phyloP scores from a whole-genome alignment of 306 rosid genomes.

The Vicia faba region DNA sequence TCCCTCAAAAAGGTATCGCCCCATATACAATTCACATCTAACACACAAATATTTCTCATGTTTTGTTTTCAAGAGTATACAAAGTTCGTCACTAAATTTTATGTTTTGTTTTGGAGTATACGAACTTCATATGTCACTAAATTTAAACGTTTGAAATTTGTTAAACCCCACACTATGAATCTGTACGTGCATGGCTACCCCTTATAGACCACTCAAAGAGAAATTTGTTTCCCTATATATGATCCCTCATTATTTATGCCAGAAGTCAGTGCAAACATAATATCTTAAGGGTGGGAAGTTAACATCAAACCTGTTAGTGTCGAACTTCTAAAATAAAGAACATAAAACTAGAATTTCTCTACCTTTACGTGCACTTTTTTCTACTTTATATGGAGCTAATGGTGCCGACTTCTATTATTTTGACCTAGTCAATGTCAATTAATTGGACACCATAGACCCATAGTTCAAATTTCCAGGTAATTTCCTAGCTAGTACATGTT shows the following conservation, averaged over 20 bases:
- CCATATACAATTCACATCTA: too few species aligned
- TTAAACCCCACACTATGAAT: neutral
- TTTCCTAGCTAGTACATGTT: neutral
- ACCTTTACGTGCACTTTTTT: too few species aligned
- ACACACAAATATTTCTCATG: too few species aligned
- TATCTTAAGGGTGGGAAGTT: constrained; percentile 18
- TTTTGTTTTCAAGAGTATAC: too few species aligned
- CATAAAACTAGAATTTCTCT: too few species aligned
- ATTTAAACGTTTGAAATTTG: neutral
- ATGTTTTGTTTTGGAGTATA: too few species aligned
- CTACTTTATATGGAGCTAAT: too few species aligned
- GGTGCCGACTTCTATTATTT: neutral
- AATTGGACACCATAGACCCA: too few species aligned
- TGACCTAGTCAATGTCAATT: too few species aligned
- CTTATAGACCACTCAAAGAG: neutral
- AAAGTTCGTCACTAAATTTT: too few species aligned
- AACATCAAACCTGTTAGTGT: neutral
- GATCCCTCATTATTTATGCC: constrained; percentile 38
- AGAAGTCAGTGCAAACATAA: constrained; percentile 34
- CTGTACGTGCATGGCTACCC: constrained; percentile 11
- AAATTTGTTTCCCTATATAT: constrained; percentile 28
- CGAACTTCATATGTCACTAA: too few species aligned
- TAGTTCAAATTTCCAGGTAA: neutral
- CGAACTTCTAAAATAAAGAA: neutral
- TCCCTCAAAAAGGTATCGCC: too few species aligned